phyloP scores from a whole-genome alignment of 2,329 filamentous ascomycete species.

The Fusarium secorum region DNA sequence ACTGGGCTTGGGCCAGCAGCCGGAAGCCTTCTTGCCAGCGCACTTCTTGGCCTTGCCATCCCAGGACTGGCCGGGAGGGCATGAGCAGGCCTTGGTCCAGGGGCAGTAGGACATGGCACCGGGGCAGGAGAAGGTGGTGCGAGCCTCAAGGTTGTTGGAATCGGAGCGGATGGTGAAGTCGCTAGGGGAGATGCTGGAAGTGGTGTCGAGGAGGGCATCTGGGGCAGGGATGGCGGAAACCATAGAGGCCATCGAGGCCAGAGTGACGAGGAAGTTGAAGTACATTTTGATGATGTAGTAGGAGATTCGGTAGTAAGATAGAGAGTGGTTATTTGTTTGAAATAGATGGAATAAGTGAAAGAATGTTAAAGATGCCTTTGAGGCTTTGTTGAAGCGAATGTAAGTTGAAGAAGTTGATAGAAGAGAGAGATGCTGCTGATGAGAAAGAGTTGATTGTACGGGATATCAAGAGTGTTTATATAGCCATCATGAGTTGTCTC shows the following conservation, averaged over 20 bases:
- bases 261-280: slow-evolving; percentile 41
- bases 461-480: slow-evolving; percentile 23
- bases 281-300: slow-evolving; percentile 40
- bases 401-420: slow-evolving; percentile 22
- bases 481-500: neutral
- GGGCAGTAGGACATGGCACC: slow-evolving; percentile 48
- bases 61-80: slow-evolving; percentile 52
- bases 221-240: slow-evolving; percentile 35
- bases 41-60: slow-evolving; percentile 44
- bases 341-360: neutral
- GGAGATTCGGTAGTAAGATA: neutral
- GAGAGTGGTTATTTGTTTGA: neutral
- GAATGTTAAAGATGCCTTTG: slow-evolving; percentile 7
- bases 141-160: slow-evolving; percentile 32
- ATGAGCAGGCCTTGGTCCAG: slow-evolving; percentile 54
- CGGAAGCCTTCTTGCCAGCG: slow-evolving; percentile 37
- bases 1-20: slow-evolving; percentile 48
- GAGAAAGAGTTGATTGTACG: slow-evolving; percentile 9
- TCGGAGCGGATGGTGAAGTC: slow-evolving; percentile 27
- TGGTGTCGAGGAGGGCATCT: slow-evolving; percentile 45
- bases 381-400: slow-evolving; percentile 27
- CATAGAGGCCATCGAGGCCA: slow-evolving; percentile 42
- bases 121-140: slow-evolving; percentile 46
- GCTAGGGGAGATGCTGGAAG: slow-evolving; percentile 22
- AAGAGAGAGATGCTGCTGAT: slow-evolving; percentile 11